Evolutionary conservation across 2,329 filamentous ascomycete species (phyloP), one percentile per base, ranked within the genome.

Genomic region (Colletotrichum endophyticum): DNA sequence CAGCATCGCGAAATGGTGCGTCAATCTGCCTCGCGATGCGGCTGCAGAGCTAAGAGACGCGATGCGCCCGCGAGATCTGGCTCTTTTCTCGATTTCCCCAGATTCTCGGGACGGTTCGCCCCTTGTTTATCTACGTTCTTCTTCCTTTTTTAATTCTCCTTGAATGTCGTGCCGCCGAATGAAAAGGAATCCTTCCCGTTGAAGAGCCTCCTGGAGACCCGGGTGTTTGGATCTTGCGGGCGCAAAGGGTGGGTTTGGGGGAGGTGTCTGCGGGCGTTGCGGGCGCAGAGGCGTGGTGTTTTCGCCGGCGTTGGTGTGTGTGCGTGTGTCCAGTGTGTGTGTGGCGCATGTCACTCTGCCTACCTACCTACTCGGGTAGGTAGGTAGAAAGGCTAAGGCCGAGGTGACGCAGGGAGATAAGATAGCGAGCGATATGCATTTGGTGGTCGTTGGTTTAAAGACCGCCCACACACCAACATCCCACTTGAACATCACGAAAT

Each of bases 171-270:
- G 28, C 63, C 36, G 59, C 39, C 39, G 39, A 49, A n/a, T 49
- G 39, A n/a, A 12, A 49, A 49, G 39, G 39, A 68, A 64, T 56
- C 63, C 61, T 66, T 32, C 34, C 68, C 32, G 22, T 12, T 3
- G 4, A 63, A 22, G 27, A 61, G 28, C 27, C 15, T 25, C 34
- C 22, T 27, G 19, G 27, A 28, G 70, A 59, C 73, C 73, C 73
- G 73, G 70, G 27, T 59, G 73, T 73, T 56, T 76, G 73, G 73
- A 69, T 73, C 70, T 44, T 76, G 73, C 73, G 73, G 63, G 63
- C 73, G 73, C 73, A 76, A 69, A 64, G 64, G 73, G 73, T 76
- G 73, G 73, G 70, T 61, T 74, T 66, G 64, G n/a, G 66, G 63
- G 56, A 22, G 44, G 44, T 53, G 44, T 53, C 44, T 53, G 44